phyloP scores from a whole-genome alignment of 2,329 filamentous ascomycete species.

The Cytospora piceicola region DNA sequence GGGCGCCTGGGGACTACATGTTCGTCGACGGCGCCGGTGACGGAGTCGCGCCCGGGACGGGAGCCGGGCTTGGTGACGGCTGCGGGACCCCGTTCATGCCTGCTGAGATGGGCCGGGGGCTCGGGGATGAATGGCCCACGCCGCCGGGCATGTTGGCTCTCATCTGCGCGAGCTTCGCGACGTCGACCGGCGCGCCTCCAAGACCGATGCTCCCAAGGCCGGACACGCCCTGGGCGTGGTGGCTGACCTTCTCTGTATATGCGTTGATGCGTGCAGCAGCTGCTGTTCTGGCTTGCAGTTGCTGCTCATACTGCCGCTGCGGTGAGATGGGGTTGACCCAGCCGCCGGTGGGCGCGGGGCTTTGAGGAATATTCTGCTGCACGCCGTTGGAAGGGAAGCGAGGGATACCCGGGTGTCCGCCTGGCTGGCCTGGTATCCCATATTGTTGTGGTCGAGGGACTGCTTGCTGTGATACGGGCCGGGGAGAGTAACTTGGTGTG shows the following conservation, averaged over 20 bases:
- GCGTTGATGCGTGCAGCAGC: constrained; percentile 23
- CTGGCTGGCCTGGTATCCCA: constrained; percentile 25
- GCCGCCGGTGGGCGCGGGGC: constrained; percentile 13
- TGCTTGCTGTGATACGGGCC: constrained; percentile 36
- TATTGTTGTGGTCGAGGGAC: constrained; percentile 28
- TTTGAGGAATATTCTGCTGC: constrained; percentile 19
- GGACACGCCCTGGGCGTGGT: constrained; percentile 48
- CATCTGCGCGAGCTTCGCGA: constrained; percentile 42
- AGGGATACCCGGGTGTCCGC: constrained; percentile 25
- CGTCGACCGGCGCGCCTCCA: constrained; percentile 40
- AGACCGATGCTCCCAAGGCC: constrained; percentile 46
- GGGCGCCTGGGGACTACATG: constrained; percentile 37
- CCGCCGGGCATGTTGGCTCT: constrained; percentile 44
- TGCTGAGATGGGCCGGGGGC: constrained; percentile 34
- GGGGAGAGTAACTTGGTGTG: constrained; percentile 45
- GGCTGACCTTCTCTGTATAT: constrained; percentile 39
- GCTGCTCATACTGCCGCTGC: constrained; percentile 39
- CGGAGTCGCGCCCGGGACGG: constrained; percentile 32
- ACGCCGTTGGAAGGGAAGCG: constrained; percentile 28
- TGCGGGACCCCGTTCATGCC: constrained; percentile 32
- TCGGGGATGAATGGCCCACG: constrained; percentile 42
- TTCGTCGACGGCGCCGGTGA: constrained; percentile 44
- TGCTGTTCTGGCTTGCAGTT: constrained; percentile 18
- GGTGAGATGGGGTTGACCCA: constrained; percentile 29
- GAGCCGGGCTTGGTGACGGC: constrained; percentile 33